Percentiles rank a stretch among this genome's conserved stretches.
Evolutionary conservation across 2,329 filamentous ascomycete genomes (phyloP).

Genomic region (Aspergillus carbonarius): DNA sequence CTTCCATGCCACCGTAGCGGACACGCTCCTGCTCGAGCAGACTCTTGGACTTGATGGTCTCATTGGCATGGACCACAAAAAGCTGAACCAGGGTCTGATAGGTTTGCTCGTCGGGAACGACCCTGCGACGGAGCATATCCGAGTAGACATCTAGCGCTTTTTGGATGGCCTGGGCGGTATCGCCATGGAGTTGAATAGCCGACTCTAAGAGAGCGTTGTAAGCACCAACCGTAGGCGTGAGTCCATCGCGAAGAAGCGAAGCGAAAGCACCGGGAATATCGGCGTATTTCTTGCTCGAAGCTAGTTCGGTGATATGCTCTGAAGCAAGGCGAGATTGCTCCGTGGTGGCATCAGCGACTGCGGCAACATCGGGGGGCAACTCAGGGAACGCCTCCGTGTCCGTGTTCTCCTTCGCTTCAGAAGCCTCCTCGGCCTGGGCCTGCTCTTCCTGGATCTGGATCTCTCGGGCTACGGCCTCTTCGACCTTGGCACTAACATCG

Average conservation of each 20-base stretch:
- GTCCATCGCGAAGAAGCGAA: constrained; percentile 77
- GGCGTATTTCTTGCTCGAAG: constrained; percentile 69
- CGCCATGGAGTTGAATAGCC: constrained; percentile 75
- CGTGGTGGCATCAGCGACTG: constrained; percentile 51
- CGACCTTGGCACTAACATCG: constrained; percentile 69
- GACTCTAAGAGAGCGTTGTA: constrained; percentile 89
- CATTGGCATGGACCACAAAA: constrained; percentile 75
- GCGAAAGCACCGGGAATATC: constrained; percentile 92
- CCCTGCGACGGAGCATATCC: constrained; percentile 86
- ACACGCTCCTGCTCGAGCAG: constrained; percentile 75
- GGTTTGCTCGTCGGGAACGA: constrained; percentile 78
- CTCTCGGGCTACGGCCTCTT: constrained; percentile 80
- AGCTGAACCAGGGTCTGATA: constrained; percentile 85
- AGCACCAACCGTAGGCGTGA: constrained; percentile 77
- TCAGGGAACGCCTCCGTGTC: constrained; percentile 30
- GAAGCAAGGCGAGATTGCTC: constrained; percentile 69
- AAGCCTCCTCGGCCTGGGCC: constrained; percentile 42
- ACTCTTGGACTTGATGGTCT: constrained; percentile 71
- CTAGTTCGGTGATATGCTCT: constrained; percentile 73
- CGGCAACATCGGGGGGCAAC: constrained; percentile 36
- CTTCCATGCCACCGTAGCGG: constrained; percentile 82
- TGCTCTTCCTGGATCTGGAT: constrained; percentile 62
- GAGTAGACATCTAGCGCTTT: constrained; percentile 94
- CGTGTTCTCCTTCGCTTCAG: constrained; percentile 27
- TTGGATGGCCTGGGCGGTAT: constrained; percentile 79